Percentiles rank a stretch among this genome's conserved stretches.
These are phyloP conservation scores for Eudorina sp. DNA, from an alignment of 139 green algal species.

Conservation along the genomic window DNA sequence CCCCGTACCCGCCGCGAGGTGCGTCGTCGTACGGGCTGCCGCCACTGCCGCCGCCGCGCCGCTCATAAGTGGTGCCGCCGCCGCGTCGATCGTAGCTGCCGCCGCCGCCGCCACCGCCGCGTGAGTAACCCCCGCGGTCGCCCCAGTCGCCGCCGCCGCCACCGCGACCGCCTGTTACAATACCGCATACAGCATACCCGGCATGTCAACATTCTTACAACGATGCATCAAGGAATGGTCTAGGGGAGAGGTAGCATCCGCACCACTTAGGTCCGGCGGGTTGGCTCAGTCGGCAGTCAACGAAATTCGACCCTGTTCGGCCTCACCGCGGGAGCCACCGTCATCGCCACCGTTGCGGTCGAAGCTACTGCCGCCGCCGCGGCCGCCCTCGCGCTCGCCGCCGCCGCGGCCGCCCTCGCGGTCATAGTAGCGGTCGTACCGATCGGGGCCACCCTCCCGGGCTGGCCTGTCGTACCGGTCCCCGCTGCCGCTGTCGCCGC, in stretches of 20 bases:
- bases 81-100: not conserved
- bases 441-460: not conserved
- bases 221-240: not conserved
- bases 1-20: not conserved
- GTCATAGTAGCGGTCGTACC: not conserved
- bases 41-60: not conserved
- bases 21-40: not conserved
- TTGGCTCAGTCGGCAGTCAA: no score
- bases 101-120: not conserved
- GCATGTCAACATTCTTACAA: not conserved
- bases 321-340: not conserved
- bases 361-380: not conserved
- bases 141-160: not conserved
- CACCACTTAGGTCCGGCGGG: no score
- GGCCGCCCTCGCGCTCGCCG: not conserved
- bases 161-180: not conserved
- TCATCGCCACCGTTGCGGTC: not conserved
- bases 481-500: not conserved
- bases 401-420: not conserved
- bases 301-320: not conserved
- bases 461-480: not conserved
- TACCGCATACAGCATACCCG: not conserved
- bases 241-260: no score
- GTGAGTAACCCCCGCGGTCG: constrained; percentile 10
- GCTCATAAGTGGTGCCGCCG: not conserved